Conservation (phyloP, 2,329 filamentous ascomycete genomes). For the Talaromyces verruculosus region DNA sequence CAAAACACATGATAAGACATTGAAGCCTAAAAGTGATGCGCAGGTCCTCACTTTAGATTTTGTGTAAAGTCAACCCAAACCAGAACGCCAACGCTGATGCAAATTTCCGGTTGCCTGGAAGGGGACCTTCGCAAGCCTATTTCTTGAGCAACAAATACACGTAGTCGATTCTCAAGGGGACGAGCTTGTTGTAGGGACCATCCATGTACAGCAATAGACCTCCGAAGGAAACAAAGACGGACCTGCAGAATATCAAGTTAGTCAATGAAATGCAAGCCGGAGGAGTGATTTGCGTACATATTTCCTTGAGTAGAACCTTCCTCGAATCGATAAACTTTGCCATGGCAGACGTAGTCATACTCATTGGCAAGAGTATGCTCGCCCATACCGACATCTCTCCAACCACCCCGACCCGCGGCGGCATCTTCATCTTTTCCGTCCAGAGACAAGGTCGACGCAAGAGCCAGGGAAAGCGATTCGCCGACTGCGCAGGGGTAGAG, state of each 20-base stretch:
- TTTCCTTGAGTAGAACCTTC: slow-evolving; percentile 67
- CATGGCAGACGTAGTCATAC: slow-evolving; percentile 54
- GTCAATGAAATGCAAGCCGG: background rate
- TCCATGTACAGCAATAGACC: slow-evolving; percentile 87
- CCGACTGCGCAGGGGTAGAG: slow-evolving; percentile 75
- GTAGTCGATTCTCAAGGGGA: slow-evolving; percentile 85
- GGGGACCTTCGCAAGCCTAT: slow-evolving; percentile 49
- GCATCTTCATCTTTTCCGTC: slow-evolving; percentile 83
- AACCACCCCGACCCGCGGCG: slow-evolving; percentile 60
- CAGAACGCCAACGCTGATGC: slow-evolving; percentile 45
- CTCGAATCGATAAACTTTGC: slow-evolving; percentile 54
- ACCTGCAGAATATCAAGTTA: slow-evolving; percentile 54
- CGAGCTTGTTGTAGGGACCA: slow-evolving; percentile 94
- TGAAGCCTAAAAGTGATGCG: background rate
- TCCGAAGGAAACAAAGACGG: slow-evolving; percentile 91
- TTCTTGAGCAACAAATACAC: slow-evolving; percentile 94
- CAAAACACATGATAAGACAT: background rate
- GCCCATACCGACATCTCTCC: slow-evolving; percentile 68
- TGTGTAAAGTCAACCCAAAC: background rate
- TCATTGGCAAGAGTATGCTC: slow-evolving; percentile 57
- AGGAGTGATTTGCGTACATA: slow-evolving; percentile 63
- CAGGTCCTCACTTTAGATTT: background rate
- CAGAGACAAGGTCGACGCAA: slow-evolving; percentile 81
- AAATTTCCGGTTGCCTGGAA: slow-evolving; percentile 29
- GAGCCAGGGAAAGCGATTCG: slow-evolving; percentile 75